Base-by-base conservation (phyloP, 441 rosid species). In the Adansonia madagascariensis region DNA sequence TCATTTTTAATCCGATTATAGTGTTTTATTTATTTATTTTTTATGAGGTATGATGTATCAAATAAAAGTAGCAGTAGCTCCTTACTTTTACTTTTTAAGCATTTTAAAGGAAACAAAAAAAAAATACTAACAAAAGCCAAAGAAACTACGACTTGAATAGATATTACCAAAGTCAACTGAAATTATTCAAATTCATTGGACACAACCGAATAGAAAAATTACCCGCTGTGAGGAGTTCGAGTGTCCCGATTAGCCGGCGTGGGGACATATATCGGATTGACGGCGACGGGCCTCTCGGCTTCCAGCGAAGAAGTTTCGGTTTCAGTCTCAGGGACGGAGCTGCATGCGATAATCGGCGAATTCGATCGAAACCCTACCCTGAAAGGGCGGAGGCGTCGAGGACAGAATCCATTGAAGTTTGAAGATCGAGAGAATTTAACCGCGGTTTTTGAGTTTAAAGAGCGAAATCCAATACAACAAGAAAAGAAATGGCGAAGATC, bases 161-260 rank as follows among this genome's bases (percentile, higher is more conserved):
- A 17, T 9, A 18, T 73, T 46, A 57, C 76, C 14, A 20, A 57
- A 44, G 6, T 24, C 12, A 20, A 6, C 18, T 0, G 8, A 64
- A 39, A 39, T n/a, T 3, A 46, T 50, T 70, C 59, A 70, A 70
- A 49, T 14, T 69, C 41, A 69, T 3, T 3, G 18, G 46, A 41
- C 71, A 12, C 14, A 47, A 22, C 22, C 0, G 67, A 22, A 60
- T 24, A 60, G 64, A 60, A 9, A 15, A 70, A 55, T 46, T 85
- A 95, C 97, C 98, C 98, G 88, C 99, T 95, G 81, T 95, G 99
- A 85, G 98, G 99, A 82, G 99, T 93, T 52, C 97, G 90, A 75
- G 88, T 93, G 44, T 82, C 86, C 53, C 99, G 96, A 83, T 88
- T 76, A n/a, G 77, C 59, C 27, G 93, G 97, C 3, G 99, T 88